phyloP scores from a whole-genome alignment of 1,284 basidiomycete species.

The Trichosporon sp. region DNA sequence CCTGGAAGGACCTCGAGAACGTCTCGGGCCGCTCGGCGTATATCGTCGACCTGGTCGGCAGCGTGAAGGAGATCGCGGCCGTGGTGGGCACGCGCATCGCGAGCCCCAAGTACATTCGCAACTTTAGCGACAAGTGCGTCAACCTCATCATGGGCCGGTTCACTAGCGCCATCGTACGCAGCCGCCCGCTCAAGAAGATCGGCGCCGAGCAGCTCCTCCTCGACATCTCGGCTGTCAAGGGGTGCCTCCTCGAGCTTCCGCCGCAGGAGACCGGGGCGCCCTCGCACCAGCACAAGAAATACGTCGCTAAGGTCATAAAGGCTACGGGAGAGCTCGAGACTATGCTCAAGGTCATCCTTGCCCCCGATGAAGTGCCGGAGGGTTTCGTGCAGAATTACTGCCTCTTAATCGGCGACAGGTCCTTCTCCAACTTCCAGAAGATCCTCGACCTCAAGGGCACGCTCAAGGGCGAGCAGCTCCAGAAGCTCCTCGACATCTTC shows the following conservation, averaged over 20 bases:
- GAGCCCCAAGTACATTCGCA: slow-evolving; percentile 85
- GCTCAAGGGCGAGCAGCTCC: slow-evolving; percentile 68
- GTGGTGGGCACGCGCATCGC: slow-evolving; percentile 57
- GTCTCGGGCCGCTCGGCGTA: slow-evolving; percentile 81
- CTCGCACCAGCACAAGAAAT: slow-evolving; percentile 59
- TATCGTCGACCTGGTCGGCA: slow-evolving; percentile 73
- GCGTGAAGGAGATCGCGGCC: slow-evolving; percentile 64
- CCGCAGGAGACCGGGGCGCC: slow-evolving; percentile 41
- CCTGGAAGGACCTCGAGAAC: slow-evolving; percentile 68
- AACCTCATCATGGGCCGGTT: slow-evolving; percentile 77
- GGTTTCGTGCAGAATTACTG: slow-evolving; percentile 93
- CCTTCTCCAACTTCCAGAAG: slow-evolving; percentile 97
- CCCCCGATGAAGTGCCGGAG: slow-evolving; percentile 81
- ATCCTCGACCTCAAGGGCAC: slow-evolving; percentile 94
- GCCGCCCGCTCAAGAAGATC: slow-evolving; percentile 77
- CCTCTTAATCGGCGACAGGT: slow-evolving; percentile 81
- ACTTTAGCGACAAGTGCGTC: slow-evolving; percentile 84
- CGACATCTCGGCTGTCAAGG: slow-evolving; percentile 81
- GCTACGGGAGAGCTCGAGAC: slow-evolving; percentile 77
- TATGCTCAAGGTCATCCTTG: slow-evolving; percentile 86
- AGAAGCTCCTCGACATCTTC: slow-evolving; percentile 83
- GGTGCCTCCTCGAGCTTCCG: slow-evolving; percentile 74
- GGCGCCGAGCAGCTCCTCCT: slow-evolving; percentile 90
- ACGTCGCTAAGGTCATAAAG: slow-evolving; percentile 75
- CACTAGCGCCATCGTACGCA: slow-evolving; percentile 77